Evolutionary conservation across 192 early-diverging fungal species (phyloP).

Genomic region (Tieghemiomyces parasiticus): DNA sequence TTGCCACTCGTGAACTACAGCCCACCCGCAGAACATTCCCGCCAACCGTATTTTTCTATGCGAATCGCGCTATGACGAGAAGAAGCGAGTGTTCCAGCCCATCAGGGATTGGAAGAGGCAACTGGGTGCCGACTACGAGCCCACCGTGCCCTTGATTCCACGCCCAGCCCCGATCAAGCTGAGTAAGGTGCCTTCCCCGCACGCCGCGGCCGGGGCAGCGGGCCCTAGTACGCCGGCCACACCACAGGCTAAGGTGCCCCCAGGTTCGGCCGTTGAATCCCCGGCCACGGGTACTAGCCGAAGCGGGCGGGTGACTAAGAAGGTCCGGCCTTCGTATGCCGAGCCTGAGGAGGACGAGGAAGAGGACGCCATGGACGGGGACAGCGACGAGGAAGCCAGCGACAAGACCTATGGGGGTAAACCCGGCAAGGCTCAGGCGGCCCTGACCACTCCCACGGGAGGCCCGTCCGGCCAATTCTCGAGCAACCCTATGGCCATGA

Average conservation of each 20-base stretch:
- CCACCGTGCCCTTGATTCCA: neutral
- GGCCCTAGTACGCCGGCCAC: too few relatives aligned
- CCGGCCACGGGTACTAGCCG: too few relatives aligned
- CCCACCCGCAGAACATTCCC: neutral
- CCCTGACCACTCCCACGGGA: too few relatives aligned
- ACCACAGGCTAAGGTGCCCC: neutral
- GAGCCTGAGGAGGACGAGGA: neutral
- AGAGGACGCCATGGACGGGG: neutral
- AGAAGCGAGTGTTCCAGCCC: neutral
- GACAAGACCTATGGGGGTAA: too few relatives aligned
- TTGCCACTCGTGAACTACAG: too few relatives aligned
- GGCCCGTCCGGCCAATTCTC: too few relatives aligned
- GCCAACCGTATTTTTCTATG: slow-evolving; percentile 4
- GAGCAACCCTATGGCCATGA: neutral
- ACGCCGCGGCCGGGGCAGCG: too few relatives aligned
- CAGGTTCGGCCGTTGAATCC: neutral
- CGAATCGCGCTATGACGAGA: slow-evolving; percentile 1
- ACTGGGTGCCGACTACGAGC: neutral
- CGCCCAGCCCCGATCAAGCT: slow-evolving; percentile 6
- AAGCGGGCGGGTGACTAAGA: too few relatives aligned
- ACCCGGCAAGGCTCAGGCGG: too few relatives aligned
- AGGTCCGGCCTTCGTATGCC: neutral
- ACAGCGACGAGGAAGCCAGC: neutral
- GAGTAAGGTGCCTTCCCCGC: neutral
- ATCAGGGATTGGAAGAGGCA: slow-evolving; percentile 6